Percentiles rank a stretch among this genome's conserved stretches.
These are phyloP conservation scores for Tillandsia fasciculata DNA, from an alignment of 176 grass and related monocot species.

Conservation along the genomic window DNA sequence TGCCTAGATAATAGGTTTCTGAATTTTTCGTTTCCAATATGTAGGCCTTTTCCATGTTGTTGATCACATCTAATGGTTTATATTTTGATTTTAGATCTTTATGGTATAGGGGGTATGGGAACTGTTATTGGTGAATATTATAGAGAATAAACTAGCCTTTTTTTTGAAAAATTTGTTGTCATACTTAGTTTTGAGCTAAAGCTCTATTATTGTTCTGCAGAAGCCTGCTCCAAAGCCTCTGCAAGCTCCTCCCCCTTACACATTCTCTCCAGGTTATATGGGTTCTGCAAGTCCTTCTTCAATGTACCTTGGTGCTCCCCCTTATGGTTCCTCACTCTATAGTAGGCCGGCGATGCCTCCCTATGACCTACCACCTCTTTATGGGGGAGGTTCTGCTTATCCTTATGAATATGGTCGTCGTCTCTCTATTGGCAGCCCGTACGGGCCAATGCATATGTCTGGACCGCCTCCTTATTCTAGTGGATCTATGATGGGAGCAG, in stretches of 20 bases:
- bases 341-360: constrained; percentile 40
- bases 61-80: too few relatives aligned
- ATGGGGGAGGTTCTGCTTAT: constrained; percentile 49
- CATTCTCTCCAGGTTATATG: constrained; percentile 41
- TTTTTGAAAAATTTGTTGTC: neutral
- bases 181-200: neutral
- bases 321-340: constrained; percentile 42
- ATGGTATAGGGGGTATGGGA: too few relatives aligned
- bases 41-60: too few relatives aligned
- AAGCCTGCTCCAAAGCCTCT: constrained; percentile 49
- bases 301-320: constrained; percentile 59
- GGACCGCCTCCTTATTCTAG: constrained; percentile 47
- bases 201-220: constrained; percentile 13
- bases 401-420: constrained; percentile 53
- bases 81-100: too few relatives aligned
- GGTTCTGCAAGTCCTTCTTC: constrained; percentile 44
- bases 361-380: constrained; percentile 42
- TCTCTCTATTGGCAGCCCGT: constrained; percentile 66
- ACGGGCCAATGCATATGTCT: constrained; percentile 45
- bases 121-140: too few relatives aligned
- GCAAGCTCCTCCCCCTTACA: constrained; percentile 44
- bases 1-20: too few relatives aligned
- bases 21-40: too few relatives aligned
- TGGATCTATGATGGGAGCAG: constrained; percentile 50
- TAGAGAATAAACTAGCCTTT: neutral